Percentiles rank a stretch among this genome's conserved stretches.
These are phyloP conservation scores for Ustilago crameri DNA, from an alignment of 1,284 basidiomycete genomes.

Conservation along the genomic window DNA sequence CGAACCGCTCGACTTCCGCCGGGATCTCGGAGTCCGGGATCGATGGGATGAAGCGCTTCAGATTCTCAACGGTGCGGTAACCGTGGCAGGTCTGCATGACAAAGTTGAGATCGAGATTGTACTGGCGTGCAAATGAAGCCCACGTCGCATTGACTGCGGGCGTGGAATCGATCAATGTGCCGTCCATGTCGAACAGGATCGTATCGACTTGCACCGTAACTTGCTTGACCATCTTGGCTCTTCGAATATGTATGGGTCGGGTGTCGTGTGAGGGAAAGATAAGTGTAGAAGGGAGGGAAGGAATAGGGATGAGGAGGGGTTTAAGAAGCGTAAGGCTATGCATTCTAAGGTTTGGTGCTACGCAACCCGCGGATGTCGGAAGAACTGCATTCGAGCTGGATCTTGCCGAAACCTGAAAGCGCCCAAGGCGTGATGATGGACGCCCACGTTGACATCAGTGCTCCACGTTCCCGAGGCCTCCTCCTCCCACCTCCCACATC, in stretches of 20 bases:
- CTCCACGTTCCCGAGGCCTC: too few species aligned
- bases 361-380: too few species aligned
- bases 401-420: too few species aligned
- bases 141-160: slow-evolving; percentile 66
- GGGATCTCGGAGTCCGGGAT: slow-evolving; percentile 54
- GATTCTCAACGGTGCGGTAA: slow-evolving; percentile 65
- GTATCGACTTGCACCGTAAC: slow-evolving; percentile 52
- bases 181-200: slow-evolving; percentile 68
- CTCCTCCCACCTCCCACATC: too few species aligned
- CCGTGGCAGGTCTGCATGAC: slow-evolving; percentile 65
- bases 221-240: slow-evolving; percentile 40
- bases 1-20: slow-evolving; percentile 58
- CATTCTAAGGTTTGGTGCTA: too few species aligned
- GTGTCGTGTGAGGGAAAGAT: too few species aligned
- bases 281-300: background rate
- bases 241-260: too few species aligned
- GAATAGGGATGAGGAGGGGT: background rate
- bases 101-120: slow-evolving; percentile 62
- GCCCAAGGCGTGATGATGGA: too few species aligned
- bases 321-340: too few species aligned
- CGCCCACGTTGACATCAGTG: too few species aligned
- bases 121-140: slow-evolving; percentile 58
- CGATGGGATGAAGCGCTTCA: slow-evolving; percentile 59
- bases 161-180: slow-evolving; percentile 66
- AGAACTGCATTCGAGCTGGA: too few species aligned